Conservation (phyloP, 495 filamentous ascomycete species). For the Stereocaulon alpinum region DNA sequence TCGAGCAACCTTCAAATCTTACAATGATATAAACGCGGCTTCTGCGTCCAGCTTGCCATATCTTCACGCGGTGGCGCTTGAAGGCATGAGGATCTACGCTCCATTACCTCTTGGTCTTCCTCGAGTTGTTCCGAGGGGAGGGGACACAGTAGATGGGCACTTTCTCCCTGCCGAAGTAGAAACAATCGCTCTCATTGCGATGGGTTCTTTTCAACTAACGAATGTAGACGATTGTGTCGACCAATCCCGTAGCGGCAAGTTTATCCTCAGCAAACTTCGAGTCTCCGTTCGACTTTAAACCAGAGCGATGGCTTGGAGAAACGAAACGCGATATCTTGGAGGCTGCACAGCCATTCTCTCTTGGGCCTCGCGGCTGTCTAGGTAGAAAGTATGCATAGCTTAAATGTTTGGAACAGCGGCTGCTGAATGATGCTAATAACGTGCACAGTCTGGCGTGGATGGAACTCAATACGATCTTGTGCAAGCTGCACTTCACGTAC, state of each 20-base stretch:
- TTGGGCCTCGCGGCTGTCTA: conserved; percentile 13
- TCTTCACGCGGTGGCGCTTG: conserved; percentile 23
- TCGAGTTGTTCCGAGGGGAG: conserved; percentile 14
- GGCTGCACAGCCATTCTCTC: conserved; percentile 15
- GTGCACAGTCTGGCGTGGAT: conserved; percentile 2
- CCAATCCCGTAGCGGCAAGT: conserved; percentile 29
- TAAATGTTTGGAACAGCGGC: too few species aligned
- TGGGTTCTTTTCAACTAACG: too few species aligned
- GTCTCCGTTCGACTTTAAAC: conserved; percentile 17
- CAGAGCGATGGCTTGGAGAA: conserved; percentile 17
- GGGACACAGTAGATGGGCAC: conserved; percentile 19
- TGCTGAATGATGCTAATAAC: background rate
- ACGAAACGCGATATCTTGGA: background rate
- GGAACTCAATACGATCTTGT: background rate
- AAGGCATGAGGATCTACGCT: conserved; percentile 26
- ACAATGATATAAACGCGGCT: conserved; percentile 14
- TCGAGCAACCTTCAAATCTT: background rate
- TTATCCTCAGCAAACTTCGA: conserved; percentile 20
- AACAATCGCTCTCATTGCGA: background rate
- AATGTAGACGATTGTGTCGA: conserved; percentile 27
- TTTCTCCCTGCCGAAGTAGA: conserved; percentile 20
- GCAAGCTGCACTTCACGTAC: background rate
- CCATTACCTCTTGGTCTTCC: conserved; percentile 20
- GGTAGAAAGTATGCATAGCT: conserved; percentile 9
- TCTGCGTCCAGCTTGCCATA: conserved; percentile 17